phyloP scores from a whole-genome alignment of 495 filamentous ascomycete species.

The Penicillium atrosanguineum region DNA sequence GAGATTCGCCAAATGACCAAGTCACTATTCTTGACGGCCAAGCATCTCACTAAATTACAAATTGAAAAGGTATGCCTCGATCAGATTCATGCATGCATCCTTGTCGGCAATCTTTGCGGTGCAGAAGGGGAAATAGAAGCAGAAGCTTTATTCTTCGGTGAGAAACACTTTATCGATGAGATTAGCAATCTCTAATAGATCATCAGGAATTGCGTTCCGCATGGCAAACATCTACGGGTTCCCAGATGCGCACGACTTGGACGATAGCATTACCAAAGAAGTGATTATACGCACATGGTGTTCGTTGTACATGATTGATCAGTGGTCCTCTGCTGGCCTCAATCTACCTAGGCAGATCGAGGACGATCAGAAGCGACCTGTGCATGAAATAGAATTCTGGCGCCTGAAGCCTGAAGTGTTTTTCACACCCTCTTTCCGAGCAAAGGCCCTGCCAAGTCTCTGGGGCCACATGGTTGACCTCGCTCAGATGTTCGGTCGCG shows the following conservation, averaged over 20 bases:
- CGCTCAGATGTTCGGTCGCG: slow-evolving; percentile 17
- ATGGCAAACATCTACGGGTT: slow-evolving; percentile 23
- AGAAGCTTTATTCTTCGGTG: slow-evolving; percentile 21
- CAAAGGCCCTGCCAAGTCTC: background rate
- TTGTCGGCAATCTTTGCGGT: slow-evolving; percentile 21
- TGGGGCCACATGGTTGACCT: slow-evolving; percentile 26
- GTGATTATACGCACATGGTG: slow-evolving; percentile 24
- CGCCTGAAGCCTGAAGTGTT: background rate
- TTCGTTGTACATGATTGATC: slow-evolving; percentile 27
- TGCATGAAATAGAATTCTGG: slow-evolving; percentile 11
- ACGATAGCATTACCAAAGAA: slow-evolving; percentile 18
- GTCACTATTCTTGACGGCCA: slow-evolving; percentile 13
- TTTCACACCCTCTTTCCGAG: background rate
- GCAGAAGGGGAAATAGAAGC: slow-evolving; percentile 13
- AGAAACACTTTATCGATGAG: background rate
- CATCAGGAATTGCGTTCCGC: slow-evolving; percentile 17
- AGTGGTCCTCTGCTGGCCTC: slow-evolving; percentile 24
- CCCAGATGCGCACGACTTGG: slow-evolving; percentile 3
- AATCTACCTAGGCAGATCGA: slow-evolving; percentile 17
- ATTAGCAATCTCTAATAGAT: background rate
- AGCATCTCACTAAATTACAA: slow-evolving; percentile 8
- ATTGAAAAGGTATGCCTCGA: slow-evolving; percentile 15
- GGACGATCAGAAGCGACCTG: slow-evolving; percentile 9
- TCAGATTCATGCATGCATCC: slow-evolving; percentile 18
- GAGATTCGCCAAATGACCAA: slow-evolving; percentile 4